phyloP scores from a whole-genome alignment of 192 early-diverging fungal genomes.

The Backusella circina region DNA sequence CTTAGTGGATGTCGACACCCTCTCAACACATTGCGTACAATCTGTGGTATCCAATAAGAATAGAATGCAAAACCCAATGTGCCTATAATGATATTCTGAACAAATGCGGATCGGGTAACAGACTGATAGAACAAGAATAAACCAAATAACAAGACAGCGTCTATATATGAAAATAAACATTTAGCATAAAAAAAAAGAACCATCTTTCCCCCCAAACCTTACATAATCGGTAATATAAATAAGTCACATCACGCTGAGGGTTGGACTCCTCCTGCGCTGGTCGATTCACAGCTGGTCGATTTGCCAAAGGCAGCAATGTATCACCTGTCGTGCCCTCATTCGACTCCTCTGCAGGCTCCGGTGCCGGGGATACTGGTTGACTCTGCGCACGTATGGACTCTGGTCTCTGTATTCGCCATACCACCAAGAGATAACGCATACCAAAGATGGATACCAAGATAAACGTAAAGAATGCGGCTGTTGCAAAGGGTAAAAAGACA shows the following conservation, averaged over 20 bases:
- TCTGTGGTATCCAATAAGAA: slow-evolving; percentile 85
- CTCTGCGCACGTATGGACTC: slow-evolving; percentile 41
- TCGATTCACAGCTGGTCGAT: neutral
- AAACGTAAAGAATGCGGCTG: slow-evolving; percentile 62
- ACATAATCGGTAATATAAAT: slow-evolving; percentile 59
- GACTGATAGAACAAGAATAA: slow-evolving; percentile 62
- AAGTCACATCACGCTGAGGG: slow-evolving; percentile 39
- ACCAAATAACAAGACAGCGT: slow-evolving; percentile 52
- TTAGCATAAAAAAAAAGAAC: neutral
- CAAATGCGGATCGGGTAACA: slow-evolving; percentile 39
- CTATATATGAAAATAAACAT: slow-evolving; percentile 36
- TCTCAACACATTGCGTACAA: slow-evolving; percentile 62
- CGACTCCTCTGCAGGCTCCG: neutral
- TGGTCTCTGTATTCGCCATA: slow-evolving; percentile 66
- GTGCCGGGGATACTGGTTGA: slow-evolving; percentile 26
- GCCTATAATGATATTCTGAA: slow-evolving; percentile 43
- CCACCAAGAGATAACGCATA: slow-evolving; percentile 66
- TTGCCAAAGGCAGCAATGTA: slow-evolving; percentile 7
- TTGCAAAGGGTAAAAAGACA: slow-evolving; percentile 57
- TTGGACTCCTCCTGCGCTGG: slow-evolving; percentile 18
- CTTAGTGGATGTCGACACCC: slow-evolving; percentile 59
- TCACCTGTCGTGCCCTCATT: neutral
- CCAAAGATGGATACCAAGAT: slow-evolving; percentile 63
- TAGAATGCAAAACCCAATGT: slow-evolving; percentile 45
- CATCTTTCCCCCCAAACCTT: slow-evolving; percentile 36